phyloP scores from a whole-genome alignment of 805 yeast species.

The Kodamaea neixiangensis region DNA sequence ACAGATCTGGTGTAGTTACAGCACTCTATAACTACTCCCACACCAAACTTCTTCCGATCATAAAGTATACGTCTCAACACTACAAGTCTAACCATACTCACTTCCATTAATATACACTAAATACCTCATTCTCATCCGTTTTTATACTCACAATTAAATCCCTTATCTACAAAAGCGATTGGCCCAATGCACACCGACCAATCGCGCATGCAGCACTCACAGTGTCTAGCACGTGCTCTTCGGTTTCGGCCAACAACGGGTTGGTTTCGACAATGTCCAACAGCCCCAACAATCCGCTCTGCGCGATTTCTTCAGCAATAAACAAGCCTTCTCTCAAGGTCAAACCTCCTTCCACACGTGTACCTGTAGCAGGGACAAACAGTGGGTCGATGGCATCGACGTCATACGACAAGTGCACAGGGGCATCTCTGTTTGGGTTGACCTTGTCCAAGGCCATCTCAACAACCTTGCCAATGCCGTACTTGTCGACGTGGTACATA shows the following conservation, averaged over 20 bases:
- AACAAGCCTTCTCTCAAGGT: conserved; percentile 93
- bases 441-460: conserved; percentile 84
- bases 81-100: too few species aligned
- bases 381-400: conserved; percentile 96
- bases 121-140: neutral
- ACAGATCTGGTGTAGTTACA: too few species aligned
- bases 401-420: conserved; percentile 90
- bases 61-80: too few species aligned
- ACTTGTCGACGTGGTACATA: conserved; percentile 95
- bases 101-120: neutral
- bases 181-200: conserved; percentile 93
- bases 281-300: conserved; percentile 83
- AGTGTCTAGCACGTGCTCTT: conserved; percentile 76
- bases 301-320: conserved; percentile 88
- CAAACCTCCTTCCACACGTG: conserved; percentile 95
- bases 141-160: too few species aligned
- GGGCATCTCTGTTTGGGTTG: conserved; percentile 66
- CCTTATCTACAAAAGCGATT: conserved; percentile 76
- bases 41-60: too few species aligned
- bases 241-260: conserved; percentile 81
- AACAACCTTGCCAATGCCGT: conserved; percentile 87
- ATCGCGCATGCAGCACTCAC: conserved; percentile 88
- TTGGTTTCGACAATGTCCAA: conserved; percentile 93
- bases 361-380: conserved; percentile 95
- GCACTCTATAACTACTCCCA: too few species aligned